Evolutionary conservation across 2,329 filamentous ascomycete species (phyloP).

Genomic region (Colletotrichum abscissum): DNA sequence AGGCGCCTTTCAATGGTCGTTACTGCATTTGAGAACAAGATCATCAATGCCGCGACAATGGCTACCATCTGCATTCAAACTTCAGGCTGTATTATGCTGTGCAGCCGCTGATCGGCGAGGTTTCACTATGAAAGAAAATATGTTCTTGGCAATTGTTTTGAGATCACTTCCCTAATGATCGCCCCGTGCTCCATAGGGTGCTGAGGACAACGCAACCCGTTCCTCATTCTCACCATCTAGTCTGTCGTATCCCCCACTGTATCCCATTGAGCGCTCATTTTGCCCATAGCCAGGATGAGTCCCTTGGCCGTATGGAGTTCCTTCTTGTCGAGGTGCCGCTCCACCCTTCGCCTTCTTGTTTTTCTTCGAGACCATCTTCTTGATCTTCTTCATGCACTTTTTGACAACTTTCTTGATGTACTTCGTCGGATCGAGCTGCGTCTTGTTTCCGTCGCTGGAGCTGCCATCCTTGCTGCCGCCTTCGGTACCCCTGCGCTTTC

Average conservation of each 20-base stretch:
- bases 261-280: constrained; percentile 8
- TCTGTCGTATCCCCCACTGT: constrained; percentile 5
- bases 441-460: not conserved
- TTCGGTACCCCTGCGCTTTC: constrained; percentile 8
- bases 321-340: not conserved
- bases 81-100: too few relatives aligned
- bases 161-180: not conserved
- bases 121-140: not conserved
- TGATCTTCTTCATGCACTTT: constrained; percentile 23
- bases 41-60: too few relatives aligned
- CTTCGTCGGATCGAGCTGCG: constrained; percentile 3
- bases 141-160: not conserved
- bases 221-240: constrained; percentile 3
- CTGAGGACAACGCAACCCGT: constrained; percentile 8
- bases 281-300: constrained; percentile 21
- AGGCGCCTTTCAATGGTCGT: too few relatives aligned
- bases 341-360: constrained; percentile 12
- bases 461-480: not conserved
- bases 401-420: constrained; percentile 24
- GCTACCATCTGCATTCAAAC: too few relatives aligned
- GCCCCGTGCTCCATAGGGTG: not conserved
- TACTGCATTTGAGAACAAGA: too few relatives aligned
- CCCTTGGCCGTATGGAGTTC: constrained; percentile 1
- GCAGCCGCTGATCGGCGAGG: too few relatives aligned
- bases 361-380: constrained; percentile 27